Percentiles rank a stretch among this genome's conserved stretches.
phyloP scores from a whole-genome alignment of 805 yeast species.

The Nakazawaea ambrosiae region DNA sequence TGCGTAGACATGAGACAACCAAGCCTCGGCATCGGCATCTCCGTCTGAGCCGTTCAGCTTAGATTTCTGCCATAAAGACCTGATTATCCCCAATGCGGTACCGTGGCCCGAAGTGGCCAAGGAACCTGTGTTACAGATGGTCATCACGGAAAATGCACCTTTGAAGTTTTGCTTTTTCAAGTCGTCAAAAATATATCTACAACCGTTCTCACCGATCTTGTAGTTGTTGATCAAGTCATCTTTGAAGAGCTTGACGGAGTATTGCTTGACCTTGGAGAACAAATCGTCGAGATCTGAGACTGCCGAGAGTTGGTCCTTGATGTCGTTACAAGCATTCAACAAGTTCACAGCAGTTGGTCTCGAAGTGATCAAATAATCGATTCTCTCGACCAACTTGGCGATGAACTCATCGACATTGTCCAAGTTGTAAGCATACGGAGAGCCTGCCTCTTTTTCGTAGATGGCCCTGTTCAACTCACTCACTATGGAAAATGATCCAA shows the following conservation, averaged over 20 bases:
- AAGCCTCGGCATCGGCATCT: slow-evolving; percentile 17
- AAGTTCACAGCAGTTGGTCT: slow-evolving; percentile 96
- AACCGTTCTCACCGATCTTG: slow-evolving; percentile 76
- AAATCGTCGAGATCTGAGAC: slow-evolving; percentile 14
- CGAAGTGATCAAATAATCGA: slow-evolving; percentile 64
- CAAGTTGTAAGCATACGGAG: slow-evolving; percentile 22
- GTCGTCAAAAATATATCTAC: slow-evolving; percentile 48
- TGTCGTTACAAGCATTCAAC: slow-evolving; percentile 59
- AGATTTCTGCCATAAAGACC: slow-evolving; percentile 54
- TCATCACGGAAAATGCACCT: slow-evolving; percentile 74
- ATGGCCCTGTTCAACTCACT: slow-evolving; percentile 48
- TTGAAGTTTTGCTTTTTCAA: slow-evolving; percentile 39
- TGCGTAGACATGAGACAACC: slow-evolving; percentile 70
- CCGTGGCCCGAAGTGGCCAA: slow-evolving; percentile 97
- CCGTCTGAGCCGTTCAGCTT: too few species aligned
- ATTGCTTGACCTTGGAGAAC: slow-evolving; percentile 29
- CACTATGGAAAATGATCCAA: slow-evolving; percentile 78
- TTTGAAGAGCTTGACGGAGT: slow-evolving; percentile 51
- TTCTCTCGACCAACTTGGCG: slow-evolving; percentile 31
- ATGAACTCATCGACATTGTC: slow-evolving; percentile 27
- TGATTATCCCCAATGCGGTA: slow-evolving; percentile 88
- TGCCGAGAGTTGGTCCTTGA: slow-evolving; percentile 27
- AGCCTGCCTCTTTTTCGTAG: slow-evolving; percentile 20
- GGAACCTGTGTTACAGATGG: slow-evolving; percentile 95
- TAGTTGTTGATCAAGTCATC: slow-evolving; percentile 76